These are phyloP conservation scores for Leishmania braziliensis DNA, from an alignment of 208 protist genomes.

Conservation along the genomic window DNA sequence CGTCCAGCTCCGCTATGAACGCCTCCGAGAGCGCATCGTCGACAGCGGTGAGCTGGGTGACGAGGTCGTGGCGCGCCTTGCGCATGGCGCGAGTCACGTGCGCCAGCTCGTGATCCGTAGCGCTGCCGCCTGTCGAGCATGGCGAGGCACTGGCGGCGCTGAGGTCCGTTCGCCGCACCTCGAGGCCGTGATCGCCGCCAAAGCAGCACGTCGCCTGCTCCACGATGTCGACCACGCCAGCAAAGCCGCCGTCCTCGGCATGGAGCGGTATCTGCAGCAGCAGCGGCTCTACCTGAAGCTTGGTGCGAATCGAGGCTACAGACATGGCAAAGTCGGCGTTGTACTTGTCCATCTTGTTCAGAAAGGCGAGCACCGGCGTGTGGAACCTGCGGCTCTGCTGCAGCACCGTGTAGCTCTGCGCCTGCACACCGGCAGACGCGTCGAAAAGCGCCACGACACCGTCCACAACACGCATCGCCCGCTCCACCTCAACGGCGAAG, in stretches of 20 bases:
- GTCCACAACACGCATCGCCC: conserved; percentile 96
- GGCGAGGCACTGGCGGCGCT: not conserved
- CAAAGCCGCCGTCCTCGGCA: conserved; percentile 73
- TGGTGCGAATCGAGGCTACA: conserved; percentile 72
- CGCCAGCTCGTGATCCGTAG: conserved; percentile 33
- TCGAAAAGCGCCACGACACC: conserved; percentile 96
- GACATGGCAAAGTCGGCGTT: conserved; percentile 84
- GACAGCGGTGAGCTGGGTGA: conserved; percentile 63
- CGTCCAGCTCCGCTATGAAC: conserved; percentile 68
- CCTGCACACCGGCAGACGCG: conserved; percentile 95
- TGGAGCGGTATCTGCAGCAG: conserved; percentile 91
- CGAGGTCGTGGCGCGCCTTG: conserved; percentile 49
- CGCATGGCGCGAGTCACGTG: conserved; percentile 47
- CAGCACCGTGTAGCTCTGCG: conserved; percentile 91
- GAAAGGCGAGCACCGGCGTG: conserved; percentile 88
- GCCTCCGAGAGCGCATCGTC: conserved; percentile 74
- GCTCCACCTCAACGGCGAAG: conserved; percentile 97
- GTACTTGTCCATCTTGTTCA: conserved; percentile 97
- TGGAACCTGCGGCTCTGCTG: conserved; percentile 85
- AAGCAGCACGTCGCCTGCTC: conserved; percentile 69
- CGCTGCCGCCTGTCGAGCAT: not conserved
- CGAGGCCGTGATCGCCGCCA: conserved; percentile 54
- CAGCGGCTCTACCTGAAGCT: conserved; percentile 84
- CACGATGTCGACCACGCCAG: conserved; percentile 89
- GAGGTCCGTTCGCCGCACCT: conserved; percentile 31